phyloP scores from a whole-genome alignment of 176 grass and related monocot species.

The Carex kokanica region DNA sequence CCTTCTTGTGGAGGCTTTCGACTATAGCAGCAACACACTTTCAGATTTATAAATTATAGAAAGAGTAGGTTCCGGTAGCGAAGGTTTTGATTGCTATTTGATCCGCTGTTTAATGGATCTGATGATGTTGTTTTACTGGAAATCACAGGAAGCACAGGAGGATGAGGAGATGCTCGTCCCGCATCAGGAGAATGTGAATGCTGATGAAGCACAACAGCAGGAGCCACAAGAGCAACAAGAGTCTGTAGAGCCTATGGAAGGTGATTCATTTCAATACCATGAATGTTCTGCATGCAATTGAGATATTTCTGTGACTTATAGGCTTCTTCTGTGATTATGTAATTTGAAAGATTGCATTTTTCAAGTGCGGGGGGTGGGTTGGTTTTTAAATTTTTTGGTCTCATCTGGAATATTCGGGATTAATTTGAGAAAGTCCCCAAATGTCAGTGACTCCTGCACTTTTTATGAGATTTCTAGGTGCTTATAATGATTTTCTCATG shows the following conservation, averaged over 20 bases:
- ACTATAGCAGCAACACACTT: not conserved
- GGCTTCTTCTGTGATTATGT: slow-evolving; percentile 29
- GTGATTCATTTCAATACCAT: slow-evolving; percentile 27
- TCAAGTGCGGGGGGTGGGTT: not conserved
- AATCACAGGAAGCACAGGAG: slow-evolving; percentile 45
- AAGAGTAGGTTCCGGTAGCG: not conserved
- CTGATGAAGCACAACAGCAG: slow-evolving; percentile 30
- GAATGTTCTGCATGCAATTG: slow-evolving; percentile 11
- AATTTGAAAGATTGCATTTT: slow-evolving; percentile 17
- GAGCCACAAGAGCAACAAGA: slow-evolving; percentile 70
- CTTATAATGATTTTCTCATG: not conserved
- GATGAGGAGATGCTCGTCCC: slow-evolving; percentile 86
- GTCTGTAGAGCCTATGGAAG: slow-evolving; percentile 74
- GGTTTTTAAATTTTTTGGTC: not conserved
- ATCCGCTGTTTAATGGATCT: slow-evolving; percentile 44
- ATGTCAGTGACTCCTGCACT: not conserved
- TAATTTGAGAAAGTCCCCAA: not conserved
- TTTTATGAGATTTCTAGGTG: not conserved
- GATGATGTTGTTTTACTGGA: slow-evolving; percentile 25
- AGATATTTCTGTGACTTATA: slow-evolving; percentile 15
- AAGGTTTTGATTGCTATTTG: slow-evolving; percentile 16
- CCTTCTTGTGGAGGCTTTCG: not conserved
- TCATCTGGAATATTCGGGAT: not conserved
- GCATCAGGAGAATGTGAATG: slow-evolving; percentile 52
- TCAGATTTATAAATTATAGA: slow-evolving; percentile 3